phyloP scores from a whole-genome alignment of 768 basidiomycete species.

The Suillus sp. region DNA sequence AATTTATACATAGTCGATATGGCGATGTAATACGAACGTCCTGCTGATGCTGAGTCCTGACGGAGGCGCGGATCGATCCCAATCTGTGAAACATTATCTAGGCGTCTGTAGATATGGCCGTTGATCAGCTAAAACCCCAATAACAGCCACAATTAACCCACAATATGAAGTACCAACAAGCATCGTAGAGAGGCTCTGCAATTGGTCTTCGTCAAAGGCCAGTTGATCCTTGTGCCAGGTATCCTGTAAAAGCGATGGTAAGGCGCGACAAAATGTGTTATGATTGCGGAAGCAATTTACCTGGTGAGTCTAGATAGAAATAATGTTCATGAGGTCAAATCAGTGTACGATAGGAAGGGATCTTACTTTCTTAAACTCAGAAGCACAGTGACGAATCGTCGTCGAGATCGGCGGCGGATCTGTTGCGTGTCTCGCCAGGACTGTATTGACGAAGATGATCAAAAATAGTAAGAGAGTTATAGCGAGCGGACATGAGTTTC shows the following conservation, averaged over 20 bases:
- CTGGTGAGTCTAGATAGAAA: slow-evolving; percentile 56
- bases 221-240: slow-evolving; percentile 91
- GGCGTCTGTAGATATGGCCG: slow-evolving; percentile 29
- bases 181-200: slow-evolving; percentile 85
- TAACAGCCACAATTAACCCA: slow-evolving; percentile 38
- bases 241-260: slow-evolving; percentile 51
- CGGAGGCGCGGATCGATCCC: slow-evolving; percentile 12
- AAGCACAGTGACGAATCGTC: slow-evolving; percentile 83
- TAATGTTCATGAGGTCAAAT: slow-evolving; percentile 9
- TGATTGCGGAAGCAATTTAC: slow-evolving; percentile 34
- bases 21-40: slow-evolving; percentile 11
- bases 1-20: slow-evolving; percentile 12
- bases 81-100: slow-evolving; percentile 16
- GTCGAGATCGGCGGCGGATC: slow-evolving; percentile 91
- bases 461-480: slow-evolving; percentile 3
- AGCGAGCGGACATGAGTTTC: not conserved
- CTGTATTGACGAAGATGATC: slow-evolving; percentile 36
- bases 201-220: slow-evolving; percentile 85
- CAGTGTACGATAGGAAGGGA: slow-evolving; percentile 17
- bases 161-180: slow-evolving; percentile 89
- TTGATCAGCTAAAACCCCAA: slow-evolving; percentile 18
- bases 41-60: slow-evolving; percentile 1
- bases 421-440: slow-evolving; percentile 74
- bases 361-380: slow-evolving; percentile 80
- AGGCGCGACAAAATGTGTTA: slow-evolving; percentile 12